These are phyloP conservation scores for Fusarium sp. DNA, from an alignment of 2,329 filamentous ascomycete genomes.

Conservation along the genomic window DNA sequence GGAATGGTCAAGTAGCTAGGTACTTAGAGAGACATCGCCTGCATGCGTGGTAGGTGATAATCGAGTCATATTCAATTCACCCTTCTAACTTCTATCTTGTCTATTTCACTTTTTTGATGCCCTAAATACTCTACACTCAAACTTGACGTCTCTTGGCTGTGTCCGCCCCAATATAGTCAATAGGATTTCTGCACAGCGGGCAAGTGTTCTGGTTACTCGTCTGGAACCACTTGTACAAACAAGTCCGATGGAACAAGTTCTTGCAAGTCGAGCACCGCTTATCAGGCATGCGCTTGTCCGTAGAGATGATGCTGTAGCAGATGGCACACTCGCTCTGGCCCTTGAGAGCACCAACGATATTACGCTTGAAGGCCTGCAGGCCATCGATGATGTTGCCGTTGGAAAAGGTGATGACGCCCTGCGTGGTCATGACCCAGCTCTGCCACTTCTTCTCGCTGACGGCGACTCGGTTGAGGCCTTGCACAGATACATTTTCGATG, in stretches of 20 bases:
- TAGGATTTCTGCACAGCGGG: conserved; percentile 91
- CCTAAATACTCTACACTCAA: neutral
- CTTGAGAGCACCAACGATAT: conserved; percentile 88
- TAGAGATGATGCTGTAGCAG: conserved; percentile 93
- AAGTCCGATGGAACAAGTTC: conserved; percentile 90
- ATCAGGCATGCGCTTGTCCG: conserved; percentile 89
- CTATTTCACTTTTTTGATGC: conserved; percentile 7
- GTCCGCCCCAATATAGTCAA: conserved; percentile 68
- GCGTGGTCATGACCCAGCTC: conserved; percentile 87
- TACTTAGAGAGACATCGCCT: neutral
- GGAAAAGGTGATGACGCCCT: conserved; percentile 93
- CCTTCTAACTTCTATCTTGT: conserved; percentile 17
- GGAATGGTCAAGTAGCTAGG: neutral
- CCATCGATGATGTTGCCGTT: conserved; percentile 92
- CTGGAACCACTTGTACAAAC: conserved; percentile 97
- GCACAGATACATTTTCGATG: conserved; percentile 80
- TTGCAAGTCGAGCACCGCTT: conserved; percentile 94
- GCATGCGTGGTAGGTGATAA: neutral
- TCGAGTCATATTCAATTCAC: neutral
- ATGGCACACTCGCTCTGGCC: conserved; percentile 96
- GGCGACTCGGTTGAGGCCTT: conserved; percentile 83
- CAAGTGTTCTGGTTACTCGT: conserved; percentile 92
- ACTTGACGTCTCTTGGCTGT: conserved; percentile 53
- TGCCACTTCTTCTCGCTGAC: conserved; percentile 94
- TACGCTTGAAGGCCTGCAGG: conserved; percentile 84